Evolutionary conservation across 805 yeast species (phyloP).

Genomic region (Spathaspora gorwiae): DNA sequence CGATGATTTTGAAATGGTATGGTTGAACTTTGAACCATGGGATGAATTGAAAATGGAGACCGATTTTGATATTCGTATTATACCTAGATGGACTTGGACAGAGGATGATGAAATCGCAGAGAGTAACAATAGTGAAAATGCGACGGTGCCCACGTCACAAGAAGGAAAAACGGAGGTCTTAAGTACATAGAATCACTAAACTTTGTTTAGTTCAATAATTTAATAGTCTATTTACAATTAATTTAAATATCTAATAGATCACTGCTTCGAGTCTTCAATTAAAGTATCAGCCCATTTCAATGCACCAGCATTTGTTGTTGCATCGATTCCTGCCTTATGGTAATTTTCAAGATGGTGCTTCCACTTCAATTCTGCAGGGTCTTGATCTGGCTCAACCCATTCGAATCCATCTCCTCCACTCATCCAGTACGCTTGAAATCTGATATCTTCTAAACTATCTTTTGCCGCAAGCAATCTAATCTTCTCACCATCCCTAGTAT

Average conservation of each 20-base stretch:
- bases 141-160: no score
- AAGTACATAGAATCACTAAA: no score
- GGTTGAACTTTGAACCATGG: conserved; percentile 45
- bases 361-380: conserved; percentile 67
- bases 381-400: conserved; percentile 89
- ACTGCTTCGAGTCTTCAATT: conserved; percentile 15
- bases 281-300: conserved; percentile 41
- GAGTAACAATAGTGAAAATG: no score
- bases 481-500: conserved; percentile 33
- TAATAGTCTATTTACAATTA: not conserved
- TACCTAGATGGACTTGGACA: conserved; percentile 17
- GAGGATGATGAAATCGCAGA: not conserved
- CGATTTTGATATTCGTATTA: conserved; percentile 34
- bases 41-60: conserved; percentile 38
- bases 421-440: conserved; percentile 82
- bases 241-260: not conserved
- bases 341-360: conserved; percentile 22
- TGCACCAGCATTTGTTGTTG: conserved; percentile 9
- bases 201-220: no score
- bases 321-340: conserved; percentile 17
- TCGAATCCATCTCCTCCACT: conserved; percentile 81
- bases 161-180: no score
- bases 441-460: conserved; percentile 60
- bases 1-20: conserved; percentile 40
- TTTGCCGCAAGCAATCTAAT: conserved; percentile 35